These are phyloP conservation scores for Scopulariopsis brevicaulis DNA, from an alignment of 2,329 filamentous ascomycete genomes.

Conservation along the genomic window DNA sequence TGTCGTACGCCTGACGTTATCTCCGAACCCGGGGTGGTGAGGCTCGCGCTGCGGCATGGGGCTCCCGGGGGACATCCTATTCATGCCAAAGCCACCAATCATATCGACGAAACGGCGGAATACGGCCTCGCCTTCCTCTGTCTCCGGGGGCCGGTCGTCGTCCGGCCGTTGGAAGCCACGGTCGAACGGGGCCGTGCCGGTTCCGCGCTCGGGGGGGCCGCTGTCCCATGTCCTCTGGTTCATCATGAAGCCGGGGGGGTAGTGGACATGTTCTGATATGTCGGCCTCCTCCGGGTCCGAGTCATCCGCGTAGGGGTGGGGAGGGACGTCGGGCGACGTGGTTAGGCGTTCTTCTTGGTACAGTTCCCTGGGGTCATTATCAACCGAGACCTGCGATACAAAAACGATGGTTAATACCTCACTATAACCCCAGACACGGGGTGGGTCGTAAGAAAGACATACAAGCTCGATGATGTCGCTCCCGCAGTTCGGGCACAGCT, in stretches of 20 bases:
- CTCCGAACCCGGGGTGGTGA: not conserved
- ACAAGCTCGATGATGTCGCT: constrained; percentile 83
- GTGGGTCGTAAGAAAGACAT: constrained; percentile 20
- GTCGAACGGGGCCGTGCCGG: not conserved
- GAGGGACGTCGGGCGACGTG: constrained; percentile 16
- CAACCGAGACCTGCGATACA: constrained; percentile 31
- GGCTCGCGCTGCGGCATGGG: not conserved
- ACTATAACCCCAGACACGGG: not conserved
- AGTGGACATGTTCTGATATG: constrained; percentile 40
- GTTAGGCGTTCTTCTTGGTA: constrained; percentile 16
- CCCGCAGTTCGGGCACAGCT: constrained; percentile 61
- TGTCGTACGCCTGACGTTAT: constrained; percentile 2
- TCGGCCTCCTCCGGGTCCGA: constrained; percentile 49
- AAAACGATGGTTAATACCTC: not conserved
- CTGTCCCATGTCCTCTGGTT: constrained; percentile 19
- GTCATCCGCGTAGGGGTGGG: constrained; percentile 20
- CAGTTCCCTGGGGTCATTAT: constrained; percentile 50
- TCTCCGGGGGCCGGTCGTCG: not conserved
- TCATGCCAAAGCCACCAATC: not conserved
- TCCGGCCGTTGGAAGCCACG: not conserved
- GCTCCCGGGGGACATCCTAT: not conserved
- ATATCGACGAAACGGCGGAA: constrained; percentile 4
- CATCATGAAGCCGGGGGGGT: constrained; percentile 24
- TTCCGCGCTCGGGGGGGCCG: constrained; percentile 1
- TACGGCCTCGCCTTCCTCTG: constrained; percentile 1